A percentile compares a stretch with the other conserved stretches of the same genome.
These are phyloP conservation scores for Takashimella koratensis DNA, from an alignment of 1,284 basidiomycete species.

Conservation along the genomic window DNA sequence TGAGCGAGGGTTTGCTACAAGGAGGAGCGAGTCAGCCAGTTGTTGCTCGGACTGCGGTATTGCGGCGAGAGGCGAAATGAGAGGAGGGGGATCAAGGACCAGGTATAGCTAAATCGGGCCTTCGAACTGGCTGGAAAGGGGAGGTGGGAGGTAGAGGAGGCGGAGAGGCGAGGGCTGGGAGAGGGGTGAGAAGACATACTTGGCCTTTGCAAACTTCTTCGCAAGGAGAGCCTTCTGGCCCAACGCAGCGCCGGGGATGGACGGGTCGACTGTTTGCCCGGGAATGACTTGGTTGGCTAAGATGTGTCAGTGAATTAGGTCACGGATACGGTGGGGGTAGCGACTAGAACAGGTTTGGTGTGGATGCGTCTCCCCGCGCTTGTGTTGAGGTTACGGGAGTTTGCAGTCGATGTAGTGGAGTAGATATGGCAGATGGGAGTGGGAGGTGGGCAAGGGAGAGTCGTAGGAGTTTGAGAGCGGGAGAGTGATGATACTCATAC, in stretches of 20 bases:
- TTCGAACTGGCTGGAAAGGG: not conserved
- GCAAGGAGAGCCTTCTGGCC: constrained; percentile 81
- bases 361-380: not conserved
- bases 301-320: constrained; percentile 4
- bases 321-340: not conserved
- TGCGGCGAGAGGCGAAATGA: not conserved
- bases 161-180: not conserved
- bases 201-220: constrained; percentile 78
- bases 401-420: too few relatives aligned
- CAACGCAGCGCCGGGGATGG: constrained; percentile 49
- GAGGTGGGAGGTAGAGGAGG: not conserved
- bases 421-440: too few relatives aligned
- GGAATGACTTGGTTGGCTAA: constrained; percentile 46
- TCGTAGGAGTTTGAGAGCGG: too few relatives aligned
- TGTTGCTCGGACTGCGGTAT: not conserved
- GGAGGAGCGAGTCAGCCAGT: not conserved
- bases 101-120: too few relatives aligned
- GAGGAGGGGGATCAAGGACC: not conserved
- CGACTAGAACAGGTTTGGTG: not conserved
- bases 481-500: too few relatives aligned
- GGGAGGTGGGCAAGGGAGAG: too few relatives aligned
- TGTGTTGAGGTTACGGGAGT: too few relatives aligned
- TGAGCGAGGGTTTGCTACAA: constrained; percentile 67
- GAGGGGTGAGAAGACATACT: constrained; percentile 54
- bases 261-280: constrained; percentile 38